Evolutionary conservation across 768 basidiomycete species (phyloP), one percentile per base, ranked within the genome.

Genomic region (Pholiota molesta): DNA sequence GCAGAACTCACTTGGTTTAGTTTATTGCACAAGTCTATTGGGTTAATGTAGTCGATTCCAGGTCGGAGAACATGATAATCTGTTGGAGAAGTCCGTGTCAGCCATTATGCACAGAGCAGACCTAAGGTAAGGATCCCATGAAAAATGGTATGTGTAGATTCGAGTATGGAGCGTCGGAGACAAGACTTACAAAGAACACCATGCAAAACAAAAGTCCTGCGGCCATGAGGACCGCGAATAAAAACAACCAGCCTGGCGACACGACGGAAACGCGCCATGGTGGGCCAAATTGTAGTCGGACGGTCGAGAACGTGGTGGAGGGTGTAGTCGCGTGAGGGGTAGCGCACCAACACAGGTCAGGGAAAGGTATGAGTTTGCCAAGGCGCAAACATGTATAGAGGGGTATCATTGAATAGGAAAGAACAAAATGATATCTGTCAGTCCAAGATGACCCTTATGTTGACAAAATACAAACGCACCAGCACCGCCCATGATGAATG

Each of bases 41-140:
- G 97, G 78, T 99, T 99, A 83, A 99, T 97, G 80, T 98, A 99
- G 84, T 97, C 95, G 83, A 97, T 80, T 98, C 97, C 73, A 99
- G 81, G 80, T 99, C 97, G 47, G 95, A 97, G 83, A 99, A 99
- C 97, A 98, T 99, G 82, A 99, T 99, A 72, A 99, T 98, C 97
- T 99, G 69, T 53, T 35, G 37, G 49, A 23, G 8, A 26, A 11
- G 21, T 23, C 10, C 26, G 23, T 19, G 11, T 49, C 19, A 49
- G 54, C 31, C 26, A 51, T 40, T 17, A 16, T 29, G 39, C 19
- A 28, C 7, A n/a, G 14, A 42, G 17, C 26, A 21, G 28, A 14
- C 29, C 26, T 14, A 21, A 28, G 5, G 29, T 10, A 53, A 23
- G 42, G 40, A 26, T 17, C 31, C 54, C 56, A 23, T 52, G 57